Conservation (phyloP, 345 rosid species). For the Brassica napus region DNA sequence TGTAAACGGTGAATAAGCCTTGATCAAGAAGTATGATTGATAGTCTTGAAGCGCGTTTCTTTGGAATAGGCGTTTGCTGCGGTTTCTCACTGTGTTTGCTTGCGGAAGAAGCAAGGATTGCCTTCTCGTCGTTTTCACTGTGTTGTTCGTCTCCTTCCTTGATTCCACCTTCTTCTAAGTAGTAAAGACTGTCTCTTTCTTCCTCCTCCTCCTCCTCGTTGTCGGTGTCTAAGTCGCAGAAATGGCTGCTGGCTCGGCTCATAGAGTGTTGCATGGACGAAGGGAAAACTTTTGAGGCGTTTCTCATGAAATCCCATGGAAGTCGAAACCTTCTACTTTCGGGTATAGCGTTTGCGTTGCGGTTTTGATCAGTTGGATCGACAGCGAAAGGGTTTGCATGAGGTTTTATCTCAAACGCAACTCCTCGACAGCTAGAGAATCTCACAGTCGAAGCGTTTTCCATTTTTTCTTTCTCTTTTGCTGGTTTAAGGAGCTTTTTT, state of each 20-base stretch:
- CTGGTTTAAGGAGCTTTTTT: not conserved
- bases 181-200: constrained; percentile 28
- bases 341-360: constrained; percentile 27
- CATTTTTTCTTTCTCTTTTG: constrained; percentile 24
- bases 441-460: constrained; percentile 45
- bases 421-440: constrained; percentile 74
- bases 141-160: constrained; percentile 32
- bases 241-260: constrained; percentile 70
- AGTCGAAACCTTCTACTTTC: constrained; percentile 38
- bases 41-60: constrained; percentile 56
- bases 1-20: constrained; percentile 79
- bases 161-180: constrained; percentile 50
- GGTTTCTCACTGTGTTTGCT: constrained; percentile 44
- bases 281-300: constrained; percentile 47
- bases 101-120: constrained; percentile 35
- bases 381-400: constrained; percentile 49
- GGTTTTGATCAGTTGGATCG: constrained; percentile 4
- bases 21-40: constrained; percentile 76
- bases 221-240: constrained; percentile 59
- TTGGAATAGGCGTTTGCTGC: constrained; percentile 44
- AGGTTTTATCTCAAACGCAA: constrained; percentile 65
- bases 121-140: constrained; percentile 21
- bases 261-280: constrained; percentile 45
- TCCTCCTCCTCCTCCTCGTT: constrained; percentile 23
- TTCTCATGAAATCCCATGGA: constrained; percentile 43